Percentiles rank a stretch among this genome's conserved stretches.
Evolutionary conservation across 1,284 basidiomycete genomes (phyloP).

Genomic region (Cryptococcus amylolentus): DNA sequence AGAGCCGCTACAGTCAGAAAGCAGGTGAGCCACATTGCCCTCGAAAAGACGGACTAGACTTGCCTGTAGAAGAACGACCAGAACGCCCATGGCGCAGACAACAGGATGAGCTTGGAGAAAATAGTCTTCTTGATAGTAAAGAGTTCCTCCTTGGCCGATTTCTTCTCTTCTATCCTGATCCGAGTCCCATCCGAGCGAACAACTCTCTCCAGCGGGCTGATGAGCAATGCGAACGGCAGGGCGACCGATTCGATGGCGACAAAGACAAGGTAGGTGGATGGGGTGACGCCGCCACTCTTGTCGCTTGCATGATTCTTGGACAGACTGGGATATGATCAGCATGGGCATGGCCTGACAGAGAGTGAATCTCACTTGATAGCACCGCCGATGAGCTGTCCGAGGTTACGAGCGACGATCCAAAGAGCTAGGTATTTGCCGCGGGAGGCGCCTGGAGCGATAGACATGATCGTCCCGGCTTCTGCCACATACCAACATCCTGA

Average conservation of each 20-base stretch:
- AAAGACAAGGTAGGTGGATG: slow-evolving; percentile 29
- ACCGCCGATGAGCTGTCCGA: slow-evolving; percentile 26
- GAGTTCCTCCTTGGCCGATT: slow-evolving; percentile 16
- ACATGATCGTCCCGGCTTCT: slow-evolving; percentile 27
- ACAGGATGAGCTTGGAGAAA: slow-evolving; percentile 11
- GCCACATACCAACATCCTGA: slow-evolving; percentile 24
- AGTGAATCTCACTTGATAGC: slow-evolving; percentile 20
- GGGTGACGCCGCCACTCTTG: slow-evolving; percentile 18
- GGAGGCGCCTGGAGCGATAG: slow-evolving; percentile 17
- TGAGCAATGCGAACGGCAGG: slow-evolving; percentile 24
- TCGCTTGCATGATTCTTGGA: slow-evolving; percentile 17
- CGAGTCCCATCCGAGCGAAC: slow-evolving; percentile 22
- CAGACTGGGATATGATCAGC: slow-evolving; percentile 3
- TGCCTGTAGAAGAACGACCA: slow-evolving; percentile 25
- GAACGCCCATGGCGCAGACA: slow-evolving; percentile 16
- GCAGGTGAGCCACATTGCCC: background rate
- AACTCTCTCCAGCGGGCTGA: slow-evolving; percentile 21
- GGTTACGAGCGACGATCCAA: slow-evolving; percentile 17
- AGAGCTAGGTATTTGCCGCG: slow-evolving; percentile 22
- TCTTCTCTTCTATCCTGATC: slow-evolving; percentile 14
- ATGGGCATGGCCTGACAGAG: background rate
- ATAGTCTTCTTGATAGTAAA: slow-evolving; percentile 10
- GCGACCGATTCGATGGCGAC: slow-evolving; percentile 31
- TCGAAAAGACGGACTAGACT: background rate
- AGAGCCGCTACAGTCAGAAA: slow-evolving; percentile 5